phyloP scores from a whole-genome alignment of 1,284 basidiomycete species.

The Cystobasidium slooffiae region DNA sequence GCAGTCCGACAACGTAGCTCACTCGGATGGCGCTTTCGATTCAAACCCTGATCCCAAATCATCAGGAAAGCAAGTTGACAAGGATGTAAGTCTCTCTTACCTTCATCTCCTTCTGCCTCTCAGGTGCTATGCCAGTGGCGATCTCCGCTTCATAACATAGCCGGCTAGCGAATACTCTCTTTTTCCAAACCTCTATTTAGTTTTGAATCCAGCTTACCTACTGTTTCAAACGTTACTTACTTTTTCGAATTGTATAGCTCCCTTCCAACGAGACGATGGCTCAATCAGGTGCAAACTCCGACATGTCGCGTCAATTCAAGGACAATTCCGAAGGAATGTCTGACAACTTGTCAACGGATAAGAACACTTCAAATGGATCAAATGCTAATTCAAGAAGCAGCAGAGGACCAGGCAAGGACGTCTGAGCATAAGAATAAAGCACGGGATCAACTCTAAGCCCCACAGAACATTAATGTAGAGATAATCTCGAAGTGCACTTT shows the following conservation, averaged over 20 bases:
- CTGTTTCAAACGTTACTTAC: too few relatives aligned
- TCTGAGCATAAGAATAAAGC: neutral
- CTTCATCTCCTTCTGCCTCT: neutral
- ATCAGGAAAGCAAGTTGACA: constrained; percentile 2
- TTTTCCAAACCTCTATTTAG: too few relatives aligned
- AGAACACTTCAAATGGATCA: constrained; percentile 14
- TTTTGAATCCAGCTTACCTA: too few relatives aligned
- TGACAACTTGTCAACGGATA: neutral
- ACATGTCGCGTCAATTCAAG: constrained; percentile 15
- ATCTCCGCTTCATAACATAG: neutral
- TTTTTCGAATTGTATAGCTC: too few relatives aligned
- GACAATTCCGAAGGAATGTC: constrained; percentile 7
- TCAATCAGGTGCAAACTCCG: constrained; percentile 14
- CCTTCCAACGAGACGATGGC: constrained; percentile 13
- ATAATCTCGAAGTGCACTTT: too few relatives aligned
- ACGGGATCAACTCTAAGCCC: too few relatives aligned
- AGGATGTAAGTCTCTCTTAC: constrained; percentile 22
- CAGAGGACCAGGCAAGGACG: constrained; percentile 27
- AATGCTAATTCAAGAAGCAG: constrained; percentile 1
- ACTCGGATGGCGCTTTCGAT: constrained; percentile 20
- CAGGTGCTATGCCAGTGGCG: neutral
- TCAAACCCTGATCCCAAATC: constrained; percentile 26
- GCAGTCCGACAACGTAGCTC: constrained; percentile 28
- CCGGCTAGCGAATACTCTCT: too few relatives aligned
- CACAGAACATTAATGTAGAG: too few relatives aligned